Base-by-base conservation (phyloP, 2,329 filamentous ascomycete genomes). In the Talaromyces piceae region DNA sequence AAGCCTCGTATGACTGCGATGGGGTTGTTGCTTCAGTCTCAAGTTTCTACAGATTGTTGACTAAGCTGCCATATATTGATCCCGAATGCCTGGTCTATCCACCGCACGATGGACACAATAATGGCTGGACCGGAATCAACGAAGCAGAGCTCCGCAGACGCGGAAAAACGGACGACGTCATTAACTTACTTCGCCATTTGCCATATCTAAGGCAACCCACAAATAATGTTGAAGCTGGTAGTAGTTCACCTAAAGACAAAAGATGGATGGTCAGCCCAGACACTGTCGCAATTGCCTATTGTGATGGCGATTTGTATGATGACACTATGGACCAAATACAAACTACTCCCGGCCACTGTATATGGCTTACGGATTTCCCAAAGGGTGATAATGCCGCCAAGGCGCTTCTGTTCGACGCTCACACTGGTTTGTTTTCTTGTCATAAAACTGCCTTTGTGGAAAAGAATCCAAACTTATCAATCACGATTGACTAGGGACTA, bases 331-430 rank as follows among this genome's bases (percentile, higher is more conserved):
- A 52, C 28, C 30, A 30, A 7, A 49, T 46, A 20, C 50, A 52
- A 20, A 41, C 50, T n/a, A 52, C 50, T 2, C 50, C 50, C 30
- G 46, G 30, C 30, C 50, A 52, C 41, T 52, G 50, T 41, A 45
- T 52, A 18, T 52, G 50, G 50, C n/a, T 52, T 5, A 41, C 50
- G 2, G 33, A 49, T 23, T 16, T 47, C 6, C 18, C 31, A 4
- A 22, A 45, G 3, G 30, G 30, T 13, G 25, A 30, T 7, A n/a
- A 49, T 49, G 50, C 46, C 9, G 4, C 23, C n/a, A n/a, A n/a
- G 20, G 50, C 23, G 3, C 5, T 52, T 11, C 41, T 52, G 13
- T 27, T 52, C 8, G 50, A 52, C 49, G n/a, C 28, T 1, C 31
- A 52, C 3, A 52, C 37, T 11, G 41, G 50, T 52, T 6, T 12